Evolutionary conservation across 768 basidiomycete genomes (phyloP).

Genomic region (Suillus fuscotomentosus): DNA sequence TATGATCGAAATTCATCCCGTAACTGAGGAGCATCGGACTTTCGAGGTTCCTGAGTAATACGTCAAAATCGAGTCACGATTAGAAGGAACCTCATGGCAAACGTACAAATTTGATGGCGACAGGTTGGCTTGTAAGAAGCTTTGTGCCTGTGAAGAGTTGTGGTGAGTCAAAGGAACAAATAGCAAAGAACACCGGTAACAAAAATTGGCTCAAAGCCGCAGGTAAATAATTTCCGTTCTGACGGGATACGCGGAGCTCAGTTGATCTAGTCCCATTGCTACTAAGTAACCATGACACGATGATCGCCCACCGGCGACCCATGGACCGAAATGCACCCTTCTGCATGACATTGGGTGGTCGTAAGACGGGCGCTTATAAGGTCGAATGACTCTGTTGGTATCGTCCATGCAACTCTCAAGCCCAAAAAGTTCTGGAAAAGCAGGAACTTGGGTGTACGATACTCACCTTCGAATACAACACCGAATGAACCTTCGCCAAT

Average conservation of each 20-base stretch:
- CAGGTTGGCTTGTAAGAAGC: slow-evolving; percentile 78
- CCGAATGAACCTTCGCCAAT: slow-evolving; percentile 99
- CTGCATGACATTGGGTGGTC: slow-evolving; percentile 5
- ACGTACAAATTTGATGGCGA: slow-evolving; percentile 96
- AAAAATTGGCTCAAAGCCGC: not conserved
- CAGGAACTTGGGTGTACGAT: not conserved
- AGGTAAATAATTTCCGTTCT: slow-evolving; percentile 7
- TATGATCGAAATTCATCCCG: slow-evolving; percentile 97
- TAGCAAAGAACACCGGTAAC: not conserved
- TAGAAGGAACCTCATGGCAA: slow-evolving; percentile 2
- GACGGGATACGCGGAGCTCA: slow-evolving; percentile 8
- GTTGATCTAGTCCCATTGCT: slow-evolving; percentile 8
- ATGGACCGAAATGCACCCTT: slow-evolving; percentile 9
- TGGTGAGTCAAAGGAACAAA: slow-evolving; percentile 13
- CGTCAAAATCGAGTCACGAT: slow-evolving; percentile 11
- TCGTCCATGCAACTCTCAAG: slow-evolving; percentile 1
- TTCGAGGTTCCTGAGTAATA: slow-evolving; percentile 77
- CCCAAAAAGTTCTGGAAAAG: slow-evolving; percentile 5
- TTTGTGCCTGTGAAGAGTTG: slow-evolving; percentile 63
- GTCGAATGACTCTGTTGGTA: slow-evolving; percentile 7
- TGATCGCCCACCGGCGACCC: not conserved
- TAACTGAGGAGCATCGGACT: slow-evolving; percentile 97
- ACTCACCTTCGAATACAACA: slow-evolving; percentile 91
- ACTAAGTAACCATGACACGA: slow-evolving; percentile 1
- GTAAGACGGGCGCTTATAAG: slow-evolving; percentile 14